Evolutionary conservation across 257 asterid species (phyloP).

Genomic region (Nicotiana undulata): DNA sequence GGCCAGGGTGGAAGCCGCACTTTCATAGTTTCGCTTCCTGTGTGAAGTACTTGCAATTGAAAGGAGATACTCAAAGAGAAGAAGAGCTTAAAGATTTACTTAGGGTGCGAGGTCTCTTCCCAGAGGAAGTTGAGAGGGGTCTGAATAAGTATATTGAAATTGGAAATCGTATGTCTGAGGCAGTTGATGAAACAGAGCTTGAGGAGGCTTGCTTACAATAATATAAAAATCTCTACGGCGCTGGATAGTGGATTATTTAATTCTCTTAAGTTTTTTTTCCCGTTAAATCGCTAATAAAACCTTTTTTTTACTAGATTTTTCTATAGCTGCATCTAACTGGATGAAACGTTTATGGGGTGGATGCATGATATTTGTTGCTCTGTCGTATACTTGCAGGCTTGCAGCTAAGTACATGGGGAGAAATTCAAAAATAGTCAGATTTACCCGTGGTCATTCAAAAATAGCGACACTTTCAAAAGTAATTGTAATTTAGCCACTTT

Average conservation of each 20-base stretch:
- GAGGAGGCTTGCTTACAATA: not conserved
- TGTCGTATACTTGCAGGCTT: not conserved
- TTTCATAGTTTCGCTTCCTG: slow-evolving; percentile 27
- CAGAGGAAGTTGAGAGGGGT: slow-evolving; percentile 20
- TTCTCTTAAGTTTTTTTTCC: not conserved
- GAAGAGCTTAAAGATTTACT: slow-evolving; percentile 23
- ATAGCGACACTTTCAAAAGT: too few species aligned
- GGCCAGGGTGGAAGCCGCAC: slow-evolving; percentile 19
- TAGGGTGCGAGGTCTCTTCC: slow-evolving; percentile 19
- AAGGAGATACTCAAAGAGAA: slow-evolving; percentile 26
- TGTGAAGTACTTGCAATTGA: slow-evolving; percentile 27
- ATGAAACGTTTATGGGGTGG: not conserved
- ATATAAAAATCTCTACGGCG: not conserved
- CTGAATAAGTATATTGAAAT: slow-evolving; percentile 8
- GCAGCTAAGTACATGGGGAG: not conserved
- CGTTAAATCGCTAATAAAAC: not conserved
- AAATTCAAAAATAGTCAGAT: too few species aligned
- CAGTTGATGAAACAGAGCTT: not conserved
- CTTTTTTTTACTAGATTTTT: not conserved
- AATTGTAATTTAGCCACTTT: too few species aligned
- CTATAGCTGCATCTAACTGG: not conserved
- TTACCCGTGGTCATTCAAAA: too few species aligned
- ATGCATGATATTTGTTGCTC: not conserved
- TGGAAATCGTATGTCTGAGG: slow-evolving; percentile 3
- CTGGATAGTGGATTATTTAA: not conserved